Base-by-base conservation (phyloP, 768 basidiomycete species). In the Pleurotus tuber-regium region DNA sequence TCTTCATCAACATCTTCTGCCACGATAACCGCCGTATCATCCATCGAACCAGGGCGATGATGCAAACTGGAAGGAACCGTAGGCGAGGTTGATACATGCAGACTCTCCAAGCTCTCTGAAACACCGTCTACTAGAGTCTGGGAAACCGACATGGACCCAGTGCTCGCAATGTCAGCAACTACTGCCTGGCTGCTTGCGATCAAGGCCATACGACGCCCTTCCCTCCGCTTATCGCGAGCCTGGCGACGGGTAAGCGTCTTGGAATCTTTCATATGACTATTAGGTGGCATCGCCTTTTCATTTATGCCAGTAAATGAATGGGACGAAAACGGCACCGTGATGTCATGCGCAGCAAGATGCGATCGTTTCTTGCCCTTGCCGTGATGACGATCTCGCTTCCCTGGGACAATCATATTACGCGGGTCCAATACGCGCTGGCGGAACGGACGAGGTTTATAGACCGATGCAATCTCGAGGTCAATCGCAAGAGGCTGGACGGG, bases 401-500 rank as follows among this genome's bases (percentile, higher is more conserved):
- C 46, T 24, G 49, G 51, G 29, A 43, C 57, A 43, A 53, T 31
- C 55, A 51, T 60, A 51, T 68, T 61, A 19, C 61, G 48, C 44
- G 64, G 62, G 31, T 66, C 68, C 59, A 65, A 69, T 56, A 62
- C 61, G 12, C 70, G 72, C 6, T 66, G 69, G 48, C 79, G 82
- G 57, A 78, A 67, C 1, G 86, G 86, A 1, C 84, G 79, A 1
- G 87, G 87, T 58, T 89, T 89, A 70, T 80, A 88, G 8, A 90
- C 88, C 2, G 82, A 75, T 2, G 78, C 69, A 42, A 89, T 87
- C 60, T 86, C 84, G 51, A 91, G 76, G 61, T 82, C 80, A 47
- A 84, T 66, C 14, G 73, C 63, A 52, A 76, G 67, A 3, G 62
- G 57, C 19, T 54, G 36, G 12, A 53, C 26, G 28, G 44, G 21